phyloP scores from a whole-genome alignment of 768 basidiomycete species.

The Naematelia aurantialba region DNA sequence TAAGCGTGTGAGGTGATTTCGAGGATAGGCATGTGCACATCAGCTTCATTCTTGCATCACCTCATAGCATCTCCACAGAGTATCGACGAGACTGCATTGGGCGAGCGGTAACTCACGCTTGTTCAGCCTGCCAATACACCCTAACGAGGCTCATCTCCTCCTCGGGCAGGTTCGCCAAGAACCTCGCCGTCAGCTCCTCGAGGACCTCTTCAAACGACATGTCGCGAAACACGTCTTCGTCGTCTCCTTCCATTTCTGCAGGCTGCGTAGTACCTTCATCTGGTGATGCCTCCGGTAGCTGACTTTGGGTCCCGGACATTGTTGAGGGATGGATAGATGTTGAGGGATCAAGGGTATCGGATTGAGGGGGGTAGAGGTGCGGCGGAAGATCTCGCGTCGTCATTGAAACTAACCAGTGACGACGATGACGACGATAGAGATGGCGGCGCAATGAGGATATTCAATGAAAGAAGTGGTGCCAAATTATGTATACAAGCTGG shows the following conservation, averaged over 20 bases:
- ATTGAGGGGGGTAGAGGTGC: slow-evolving; percentile 4
- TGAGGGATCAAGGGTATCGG: background rate
- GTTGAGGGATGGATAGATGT: background rate
- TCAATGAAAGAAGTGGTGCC: too few species aligned
- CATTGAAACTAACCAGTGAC: too few species aligned
- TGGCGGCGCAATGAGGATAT: background rate
- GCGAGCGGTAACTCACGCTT: slow-evolving; percentile 67
- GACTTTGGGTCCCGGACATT: too few species aligned
- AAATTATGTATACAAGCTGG: too few species aligned
- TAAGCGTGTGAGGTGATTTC: too few species aligned
- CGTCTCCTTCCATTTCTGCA: slow-evolving; percentile 10
- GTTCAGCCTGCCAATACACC: slow-evolving; percentile 97
- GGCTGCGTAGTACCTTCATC: background rate
- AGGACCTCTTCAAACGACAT: slow-evolving; percentile 44
- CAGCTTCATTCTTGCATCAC: too few species aligned
- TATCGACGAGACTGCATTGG: too few species aligned
- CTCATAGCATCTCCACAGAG: too few species aligned
- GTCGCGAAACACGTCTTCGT: slow-evolving; percentile 37
- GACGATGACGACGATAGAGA: slow-evolving; percentile 1
- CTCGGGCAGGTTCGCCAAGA: slow-evolving; percentile 91
- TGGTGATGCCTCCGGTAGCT: too few species aligned
- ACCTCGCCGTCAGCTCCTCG: slow-evolving; percentile 56
- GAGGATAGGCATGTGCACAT: too few species aligned
- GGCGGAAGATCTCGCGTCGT: slow-evolving; percentile 13
- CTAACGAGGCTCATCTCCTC: slow-evolving; percentile 87